phyloP scores from a whole-genome alignment of 2,329 filamentous ascomycete species.

The Dryadomyces quercivorus region DNA sequence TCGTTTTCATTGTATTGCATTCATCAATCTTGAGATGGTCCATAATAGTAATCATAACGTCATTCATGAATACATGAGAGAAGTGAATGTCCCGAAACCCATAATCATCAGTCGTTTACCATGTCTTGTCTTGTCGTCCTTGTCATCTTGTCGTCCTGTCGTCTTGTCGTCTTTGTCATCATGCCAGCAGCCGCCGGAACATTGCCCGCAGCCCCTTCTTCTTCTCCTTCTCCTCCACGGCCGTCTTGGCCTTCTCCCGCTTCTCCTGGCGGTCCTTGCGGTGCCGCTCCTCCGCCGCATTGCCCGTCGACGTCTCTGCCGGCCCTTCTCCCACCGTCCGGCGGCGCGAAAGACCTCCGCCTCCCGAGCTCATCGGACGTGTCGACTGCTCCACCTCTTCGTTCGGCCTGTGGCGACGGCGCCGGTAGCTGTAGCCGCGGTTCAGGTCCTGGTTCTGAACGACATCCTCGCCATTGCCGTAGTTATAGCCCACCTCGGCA shows the following conservation, averaged over 20 bases:
- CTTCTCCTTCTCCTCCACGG: slow-evolving; percentile 3
- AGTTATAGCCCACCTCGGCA: too few relatives aligned
- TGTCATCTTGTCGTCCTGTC: too few relatives aligned
- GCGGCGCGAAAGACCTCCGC: not conserved
- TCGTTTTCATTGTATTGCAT: not conserved
- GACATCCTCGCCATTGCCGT: not conserved
- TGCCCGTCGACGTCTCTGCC: not conserved
- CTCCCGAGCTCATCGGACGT: not conserved
- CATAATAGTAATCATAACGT: not conserved
- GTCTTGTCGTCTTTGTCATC: too few relatives aligned
- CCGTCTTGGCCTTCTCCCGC: slow-evolving; percentile 2
- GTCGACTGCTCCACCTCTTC: not conserved
- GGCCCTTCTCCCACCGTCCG: not conserved
- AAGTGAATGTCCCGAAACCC: not conserved
- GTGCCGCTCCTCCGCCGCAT: slow-evolving; percentile 9
- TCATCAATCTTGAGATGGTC: not conserved
- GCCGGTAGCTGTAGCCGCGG: not conserved
- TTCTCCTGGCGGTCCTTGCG: slow-evolving; percentile 12
- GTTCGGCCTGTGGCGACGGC: not conserved
- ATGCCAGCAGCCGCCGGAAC: slow-evolving; percentile 8
- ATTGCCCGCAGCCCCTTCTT: slow-evolving; percentile 10
- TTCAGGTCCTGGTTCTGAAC: not conserved
- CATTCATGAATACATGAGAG: not conserved
- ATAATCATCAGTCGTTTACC: not conserved
- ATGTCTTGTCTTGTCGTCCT: not conserved